Conservation (phyloP, 805 yeast species). For the Spathaspora boniae region DNA sequence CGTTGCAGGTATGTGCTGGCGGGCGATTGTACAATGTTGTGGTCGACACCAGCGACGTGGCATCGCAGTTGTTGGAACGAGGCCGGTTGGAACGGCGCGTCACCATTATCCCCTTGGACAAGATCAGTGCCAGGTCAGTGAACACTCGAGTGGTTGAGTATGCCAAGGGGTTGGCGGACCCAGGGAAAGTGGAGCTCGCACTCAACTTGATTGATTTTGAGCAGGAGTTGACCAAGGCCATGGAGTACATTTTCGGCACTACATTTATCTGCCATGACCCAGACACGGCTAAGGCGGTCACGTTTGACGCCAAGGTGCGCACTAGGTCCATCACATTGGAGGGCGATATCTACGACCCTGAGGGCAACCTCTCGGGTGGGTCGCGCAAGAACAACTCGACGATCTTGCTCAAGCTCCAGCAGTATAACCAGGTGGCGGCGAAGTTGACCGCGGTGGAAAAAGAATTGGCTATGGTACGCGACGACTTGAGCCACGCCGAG, state of each 20-base stretch:
- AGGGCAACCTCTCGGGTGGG: constrained; percentile 96
- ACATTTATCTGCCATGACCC: constrained; percentile 88
- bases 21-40: constrained; percentile 85
- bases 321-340: constrained; percentile 83
- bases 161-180: constrained; percentile 78
- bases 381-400: constrained; percentile 61
- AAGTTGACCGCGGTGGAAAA: constrained; percentile 39
- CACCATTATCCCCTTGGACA: constrained; percentile 89
- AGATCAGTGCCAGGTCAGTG: constrained; percentile 62
- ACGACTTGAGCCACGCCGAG: constrained; percentile 41
- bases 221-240: constrained; percentile 66
- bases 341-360: constrained; percentile 95
- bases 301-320: constrained; percentile 78
- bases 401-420: constrained; percentile 61
- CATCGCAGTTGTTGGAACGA: constrained; percentile 73
- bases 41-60: constrained; percentile 83
- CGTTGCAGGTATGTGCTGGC: constrained; percentile 93
- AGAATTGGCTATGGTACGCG: constrained; percentile 38
- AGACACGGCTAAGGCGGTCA: constrained; percentile 81
- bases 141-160: constrained; percentile 48
- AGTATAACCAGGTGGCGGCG: constrained; percentile 46
- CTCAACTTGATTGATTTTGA: constrained; percentile 75
- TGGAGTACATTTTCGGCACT: constrained; percentile 88
- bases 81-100: constrained; percentile 80
- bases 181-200: constrained; percentile 87